phyloP scores from a whole-genome alignment of 2,329 filamentous ascomycete genomes.

The Teratosphaeriaceae sp. region DNA sequence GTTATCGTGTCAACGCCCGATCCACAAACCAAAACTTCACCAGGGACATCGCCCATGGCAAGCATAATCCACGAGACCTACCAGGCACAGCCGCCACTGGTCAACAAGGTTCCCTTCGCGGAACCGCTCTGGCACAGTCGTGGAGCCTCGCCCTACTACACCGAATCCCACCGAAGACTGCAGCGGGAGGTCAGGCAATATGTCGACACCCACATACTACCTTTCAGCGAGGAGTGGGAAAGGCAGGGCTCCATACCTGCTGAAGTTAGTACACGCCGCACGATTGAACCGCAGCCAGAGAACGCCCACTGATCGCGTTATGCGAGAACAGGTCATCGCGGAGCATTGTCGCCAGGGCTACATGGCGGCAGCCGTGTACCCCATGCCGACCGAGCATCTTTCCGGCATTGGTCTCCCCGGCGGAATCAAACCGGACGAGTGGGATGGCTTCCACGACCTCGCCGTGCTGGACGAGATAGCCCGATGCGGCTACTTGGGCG shows the following conservation, averaged over 20 bases:
- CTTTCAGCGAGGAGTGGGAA: conserved; percentile 39
- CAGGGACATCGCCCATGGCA: not conserved
- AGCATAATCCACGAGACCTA: not conserved
- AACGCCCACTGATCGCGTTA: too few species aligned
- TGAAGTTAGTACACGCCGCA: not conserved
- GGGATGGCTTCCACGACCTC: conserved; percentile 50
- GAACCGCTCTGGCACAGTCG: conserved; percentile 42
- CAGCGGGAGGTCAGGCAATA: conserved; percentile 53
- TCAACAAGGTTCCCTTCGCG: conserved; percentile 8
- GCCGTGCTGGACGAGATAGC: conserved; percentile 26
- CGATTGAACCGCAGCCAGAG: conserved; percentile 29
- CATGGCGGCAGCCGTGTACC: conserved; percentile 39
- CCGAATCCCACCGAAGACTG: conserved; percentile 52
- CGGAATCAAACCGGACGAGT: conserved; percentile 41
- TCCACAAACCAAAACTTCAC: not conserved
- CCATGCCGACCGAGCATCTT: conserved; percentile 34
- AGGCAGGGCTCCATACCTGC: not conserved
- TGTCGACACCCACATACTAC: conserved; percentile 46
- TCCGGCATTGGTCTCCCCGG: conserved; percentile 39
- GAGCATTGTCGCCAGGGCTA: too few species aligned
- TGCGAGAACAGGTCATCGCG: too few species aligned
- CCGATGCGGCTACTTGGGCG: conserved; percentile 41
- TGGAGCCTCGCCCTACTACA: conserved; percentile 57
- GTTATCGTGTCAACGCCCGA: not conserved
- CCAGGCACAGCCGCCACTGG: not conserved